Percentiles rank a stretch among this genome's conserved stretches.
These are phyloP conservation scores for Xylariomycetidae sp. DNA, from an alignment of 2,329 filamentous ascomycete species.

Conservation along the genomic window DNA sequence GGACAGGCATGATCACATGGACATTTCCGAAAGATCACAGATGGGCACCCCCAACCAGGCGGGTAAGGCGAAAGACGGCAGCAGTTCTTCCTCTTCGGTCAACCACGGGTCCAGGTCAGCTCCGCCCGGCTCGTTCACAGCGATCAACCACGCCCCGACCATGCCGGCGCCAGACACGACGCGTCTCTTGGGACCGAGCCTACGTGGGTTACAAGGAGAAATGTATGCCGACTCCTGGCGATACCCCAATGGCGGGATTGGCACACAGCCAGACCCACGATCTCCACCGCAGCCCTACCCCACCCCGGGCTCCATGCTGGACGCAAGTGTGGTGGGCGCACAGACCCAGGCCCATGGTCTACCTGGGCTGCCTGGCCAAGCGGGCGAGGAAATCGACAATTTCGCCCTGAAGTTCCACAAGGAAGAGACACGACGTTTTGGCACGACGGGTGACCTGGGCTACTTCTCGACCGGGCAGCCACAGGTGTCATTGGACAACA, in stretches of 20 bases:
- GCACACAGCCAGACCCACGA: constrained; percentile 2
- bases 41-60: constrained; percentile 26
- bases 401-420: constrained; percentile 18
- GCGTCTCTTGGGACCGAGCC: constrained; percentile 6
- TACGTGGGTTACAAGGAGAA: constrained; percentile 10
- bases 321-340: constrained; percentile 5
- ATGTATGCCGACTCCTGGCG: constrained; percentile 14
- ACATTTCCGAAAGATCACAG: constrained; percentile 22
- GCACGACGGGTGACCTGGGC: constrained; percentile 20
- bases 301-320: constrained; percentile 11
- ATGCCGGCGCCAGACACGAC: constrained; percentile 9
- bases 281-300: constrained; percentile 11
- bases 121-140: constrained; percentile 31
- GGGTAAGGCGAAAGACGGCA: no score
- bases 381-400: constrained; percentile 3
- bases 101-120: constrained; percentile 25
- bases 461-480: constrained; percentile 21
- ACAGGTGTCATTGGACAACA: constrained; percentile 13
- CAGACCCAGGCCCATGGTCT: constrained; percentile 9
- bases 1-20: constrained; percentile 24
- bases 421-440: constrained; percentile 17
- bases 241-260: constrained; percentile 15
- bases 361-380: constrained; percentile 4
- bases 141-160: constrained; percentile 29
- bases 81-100: no score